A percentile compares a stretch with the other conserved stretches of the same genome.
Conservation (phyloP, 441 rosid species). For the Mallotus repandus region DNA sequence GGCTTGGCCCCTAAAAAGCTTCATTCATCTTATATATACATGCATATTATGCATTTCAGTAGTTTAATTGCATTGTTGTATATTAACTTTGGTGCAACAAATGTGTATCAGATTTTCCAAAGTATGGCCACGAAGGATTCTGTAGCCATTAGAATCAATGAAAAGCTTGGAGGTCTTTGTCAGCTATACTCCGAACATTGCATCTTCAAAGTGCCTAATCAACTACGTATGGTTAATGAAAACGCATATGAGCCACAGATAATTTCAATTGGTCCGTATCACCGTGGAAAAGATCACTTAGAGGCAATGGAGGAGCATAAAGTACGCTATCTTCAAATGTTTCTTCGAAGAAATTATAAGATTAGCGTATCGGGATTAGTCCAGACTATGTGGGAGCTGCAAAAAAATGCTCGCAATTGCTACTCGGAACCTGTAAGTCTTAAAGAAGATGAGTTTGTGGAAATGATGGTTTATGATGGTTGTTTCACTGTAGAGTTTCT, state of each 20-base stretch:
- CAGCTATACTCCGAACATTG: not conserved
- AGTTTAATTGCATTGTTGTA: too few species aligned
- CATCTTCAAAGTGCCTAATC: not conserved
- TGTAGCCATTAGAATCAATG: too few species aligned
- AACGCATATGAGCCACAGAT: not conserved
- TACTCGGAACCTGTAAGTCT: not conserved
- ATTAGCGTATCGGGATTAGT: not conserved
- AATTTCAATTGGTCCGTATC: not conserved
- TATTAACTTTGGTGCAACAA: too few species aligned
- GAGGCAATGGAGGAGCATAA: not conserved
- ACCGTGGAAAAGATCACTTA: not conserved
- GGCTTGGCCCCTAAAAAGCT: too few species aligned
- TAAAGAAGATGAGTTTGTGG: not conserved
- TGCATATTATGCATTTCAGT: too few species aligned
- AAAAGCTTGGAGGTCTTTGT: not conserved
- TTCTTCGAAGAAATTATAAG: not conserved
- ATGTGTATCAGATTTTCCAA: too few species aligned
- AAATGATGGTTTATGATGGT: constrained; percentile 34
- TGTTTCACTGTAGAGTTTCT: constrained; percentile 19
- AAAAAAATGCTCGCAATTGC: not conserved
- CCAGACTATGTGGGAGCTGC: not conserved
- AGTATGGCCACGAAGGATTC: too few species aligned
- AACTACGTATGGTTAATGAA: not conserved
- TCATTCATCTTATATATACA: too few species aligned
- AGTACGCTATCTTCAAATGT: not conserved